Conservation (phyloP, 2,329 filamentous ascomycete genomes). For the Colletotrichum shisoi region DNA sequence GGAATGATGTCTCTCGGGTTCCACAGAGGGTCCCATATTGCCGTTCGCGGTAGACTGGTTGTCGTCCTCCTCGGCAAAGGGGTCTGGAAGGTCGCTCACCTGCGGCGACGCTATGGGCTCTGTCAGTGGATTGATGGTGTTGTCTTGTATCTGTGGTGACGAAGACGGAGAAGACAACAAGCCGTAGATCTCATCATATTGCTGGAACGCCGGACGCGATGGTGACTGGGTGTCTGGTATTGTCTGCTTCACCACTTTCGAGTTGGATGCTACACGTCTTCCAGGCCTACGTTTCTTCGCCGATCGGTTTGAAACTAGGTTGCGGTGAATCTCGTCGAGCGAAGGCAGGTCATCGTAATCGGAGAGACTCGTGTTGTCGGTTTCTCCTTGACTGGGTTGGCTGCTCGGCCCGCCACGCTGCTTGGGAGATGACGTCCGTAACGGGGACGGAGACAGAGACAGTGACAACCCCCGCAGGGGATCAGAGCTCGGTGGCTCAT, state of each 20-base stretch:
- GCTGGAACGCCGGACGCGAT: conserved; percentile 24
- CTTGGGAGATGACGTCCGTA: conserved; percentile 35
- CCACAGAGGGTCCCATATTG: neutral
- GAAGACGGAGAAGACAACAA: conserved; percentile 21
- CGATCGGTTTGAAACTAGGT: conserved; percentile 9
- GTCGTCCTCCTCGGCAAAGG: neutral
- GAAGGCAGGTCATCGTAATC: conserved; percentile 51
- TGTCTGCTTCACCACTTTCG: neutral
- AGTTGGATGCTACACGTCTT: neutral
- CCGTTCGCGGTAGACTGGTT: neutral
- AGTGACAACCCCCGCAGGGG: conserved; percentile 10
- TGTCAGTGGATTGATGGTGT: neutral
- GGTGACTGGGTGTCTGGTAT: neutral
- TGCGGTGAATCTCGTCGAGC: conserved; percentile 45
- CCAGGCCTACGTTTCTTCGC: conserved; percentile 17
- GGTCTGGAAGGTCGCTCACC: neutral
- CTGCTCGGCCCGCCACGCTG: conserved; percentile 46
- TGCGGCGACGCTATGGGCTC: neutral
- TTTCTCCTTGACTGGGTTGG: conserved; percentile 49
- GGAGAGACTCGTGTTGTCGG: conserved; percentile 50
- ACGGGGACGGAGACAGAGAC: conserved; percentile 18
- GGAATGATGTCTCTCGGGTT: neutral
- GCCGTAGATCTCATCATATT: conserved; percentile 32
- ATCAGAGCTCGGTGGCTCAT: neutral
- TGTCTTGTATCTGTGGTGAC: neutral